Conservation (phyloP, 345 rosid genomes). For the Balakata baccata region DNA sequence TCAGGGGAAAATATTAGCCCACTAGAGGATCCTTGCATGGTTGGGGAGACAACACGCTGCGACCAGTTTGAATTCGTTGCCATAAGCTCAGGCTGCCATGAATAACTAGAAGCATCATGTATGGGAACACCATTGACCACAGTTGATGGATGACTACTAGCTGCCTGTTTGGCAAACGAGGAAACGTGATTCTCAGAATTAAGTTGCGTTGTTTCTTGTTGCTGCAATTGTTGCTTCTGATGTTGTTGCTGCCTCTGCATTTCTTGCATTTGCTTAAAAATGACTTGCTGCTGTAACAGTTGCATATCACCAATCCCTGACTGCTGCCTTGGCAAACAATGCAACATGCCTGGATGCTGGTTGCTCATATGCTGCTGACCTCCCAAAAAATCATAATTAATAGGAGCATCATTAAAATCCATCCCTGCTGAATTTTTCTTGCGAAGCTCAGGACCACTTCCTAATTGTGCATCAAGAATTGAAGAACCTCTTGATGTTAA, state of each 20-base stretch:
- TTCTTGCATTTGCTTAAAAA: constrained; percentile 73
- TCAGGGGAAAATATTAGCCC: constrained; percentile 58
- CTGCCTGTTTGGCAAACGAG: constrained; percentile 41
- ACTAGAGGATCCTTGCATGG: constrained; percentile 54
- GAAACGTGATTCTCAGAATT: constrained; percentile 48
- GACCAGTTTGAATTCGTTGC: constrained; percentile 54
- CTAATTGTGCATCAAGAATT: constrained; percentile 40
- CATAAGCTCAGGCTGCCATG: constrained; percentile 60
- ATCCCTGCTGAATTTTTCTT: constrained; percentile 41
- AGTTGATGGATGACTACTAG: constrained; percentile 39
- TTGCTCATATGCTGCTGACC: constrained; percentile 58
- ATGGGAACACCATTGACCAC: constrained; percentile 62
- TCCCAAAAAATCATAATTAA: constrained; percentile 62
- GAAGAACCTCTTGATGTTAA: constrained; percentile 50
- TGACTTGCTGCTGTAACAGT: constrained; percentile 66
- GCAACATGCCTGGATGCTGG: constrained; percentile 62
- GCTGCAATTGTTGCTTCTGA: constrained; percentile 51
- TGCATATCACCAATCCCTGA: constrained; percentile 67
- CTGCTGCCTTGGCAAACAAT: constrained; percentile 67
- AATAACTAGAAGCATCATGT: constrained; percentile 53
- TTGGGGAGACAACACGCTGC: constrained; percentile 43
- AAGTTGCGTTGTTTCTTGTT: constrained; percentile 51
- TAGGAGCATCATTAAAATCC: constrained; percentile 62
- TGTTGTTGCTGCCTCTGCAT: constrained; percentile 68
- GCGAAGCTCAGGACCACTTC: constrained; percentile 45